Conservation (phyloP, 805 yeast species). For the Monosporozyma aquatica region DNA sequence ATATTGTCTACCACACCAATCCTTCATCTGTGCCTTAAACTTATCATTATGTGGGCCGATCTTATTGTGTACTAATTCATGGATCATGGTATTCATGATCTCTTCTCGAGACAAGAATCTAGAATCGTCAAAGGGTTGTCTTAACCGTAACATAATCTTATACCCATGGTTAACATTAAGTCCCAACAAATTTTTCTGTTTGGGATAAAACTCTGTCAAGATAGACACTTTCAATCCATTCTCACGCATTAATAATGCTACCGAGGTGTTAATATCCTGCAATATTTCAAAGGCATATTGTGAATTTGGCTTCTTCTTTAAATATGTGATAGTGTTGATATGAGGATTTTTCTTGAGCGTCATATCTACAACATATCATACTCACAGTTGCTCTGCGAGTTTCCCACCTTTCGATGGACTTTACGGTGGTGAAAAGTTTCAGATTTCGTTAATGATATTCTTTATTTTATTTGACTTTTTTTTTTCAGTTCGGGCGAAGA, state of each 20-base stretch:
- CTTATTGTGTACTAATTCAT: conserved; percentile 76
- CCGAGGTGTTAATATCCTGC: conserved; percentile 51
- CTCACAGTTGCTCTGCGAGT: background rate
- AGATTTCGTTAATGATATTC: background rate
- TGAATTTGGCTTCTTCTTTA: conserved; percentile 6
- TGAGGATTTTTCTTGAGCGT: conserved; percentile 8
- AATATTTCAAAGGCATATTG: conserved; percentile 7
- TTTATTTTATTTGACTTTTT: too few species aligned
- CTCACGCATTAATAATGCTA: conserved; percentile 70
- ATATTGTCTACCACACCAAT: conserved; percentile 43
- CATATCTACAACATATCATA: background rate
- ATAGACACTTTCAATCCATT: conserved; percentile 56
- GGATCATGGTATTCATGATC: conserved; percentile 74
- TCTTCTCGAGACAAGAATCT: conserved; percentile 55
- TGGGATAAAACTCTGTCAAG: conserved; percentile 77
- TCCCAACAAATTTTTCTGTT: conserved; percentile 55
- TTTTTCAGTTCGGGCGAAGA: too few species aligned
- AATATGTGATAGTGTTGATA: conserved; percentile 5
- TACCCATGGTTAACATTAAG: conserved; percentile 72
- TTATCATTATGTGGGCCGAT: conserved; percentile 71
- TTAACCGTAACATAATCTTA: conserved; percentile 60
- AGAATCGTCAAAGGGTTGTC: conserved; percentile 45
- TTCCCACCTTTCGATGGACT: background rate
- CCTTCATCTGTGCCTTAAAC: conserved; percentile 61
- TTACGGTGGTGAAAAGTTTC: conserved; percentile 1